Percentiles rank a stretch among this genome's conserved stretches.
Evolutionary conservation across 768 basidiomycete species (phyloP).

Genomic region (Tulasnella sp.): DNA sequence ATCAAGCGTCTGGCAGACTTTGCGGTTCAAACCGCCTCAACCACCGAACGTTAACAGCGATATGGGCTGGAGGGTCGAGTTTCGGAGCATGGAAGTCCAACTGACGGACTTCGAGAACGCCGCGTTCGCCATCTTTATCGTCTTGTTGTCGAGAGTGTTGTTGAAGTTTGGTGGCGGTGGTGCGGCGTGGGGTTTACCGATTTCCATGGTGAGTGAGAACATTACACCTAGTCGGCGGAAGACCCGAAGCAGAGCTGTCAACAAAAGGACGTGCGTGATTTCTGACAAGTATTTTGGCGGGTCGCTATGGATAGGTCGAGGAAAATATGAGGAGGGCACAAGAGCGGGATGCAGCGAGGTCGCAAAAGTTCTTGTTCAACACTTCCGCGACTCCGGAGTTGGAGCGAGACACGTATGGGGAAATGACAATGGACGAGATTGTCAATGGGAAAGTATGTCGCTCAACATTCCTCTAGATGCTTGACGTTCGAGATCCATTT

Average conservation of each 20-base stretch:
- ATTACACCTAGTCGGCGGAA: too few species aligned
- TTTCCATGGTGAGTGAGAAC: conserved; percentile 75
- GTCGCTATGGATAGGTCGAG: conserved; percentile 62
- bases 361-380: conserved; percentile 78
- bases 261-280: too few species aligned
- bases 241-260: too few species aligned
- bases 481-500: too few species aligned
- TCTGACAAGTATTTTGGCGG: neutral
- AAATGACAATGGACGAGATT: conserved; percentile 72
- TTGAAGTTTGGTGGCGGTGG: conserved; percentile 58
- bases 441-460: neutral
- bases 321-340: conserved; percentile 94
- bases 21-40: conserved; percentile 97
- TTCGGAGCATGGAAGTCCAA: conserved; percentile 98
- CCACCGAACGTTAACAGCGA: conserved; percentile 72
- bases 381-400: conserved; percentile 28
- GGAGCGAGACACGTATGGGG: conserved; percentile 70
- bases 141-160: conserved; percentile 89
- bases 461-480: neutral
- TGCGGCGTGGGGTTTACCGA: conserved; percentile 91
- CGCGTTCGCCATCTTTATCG: conserved; percentile 89
- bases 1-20: conserved; percentile 98
- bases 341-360: conserved; percentile 64
- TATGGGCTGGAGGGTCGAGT: conserved; percentile 98
- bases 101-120: conserved; percentile 99